Base-by-base conservation (phyloP, 345 rosid genomes). In the Salix udensis region DNA sequence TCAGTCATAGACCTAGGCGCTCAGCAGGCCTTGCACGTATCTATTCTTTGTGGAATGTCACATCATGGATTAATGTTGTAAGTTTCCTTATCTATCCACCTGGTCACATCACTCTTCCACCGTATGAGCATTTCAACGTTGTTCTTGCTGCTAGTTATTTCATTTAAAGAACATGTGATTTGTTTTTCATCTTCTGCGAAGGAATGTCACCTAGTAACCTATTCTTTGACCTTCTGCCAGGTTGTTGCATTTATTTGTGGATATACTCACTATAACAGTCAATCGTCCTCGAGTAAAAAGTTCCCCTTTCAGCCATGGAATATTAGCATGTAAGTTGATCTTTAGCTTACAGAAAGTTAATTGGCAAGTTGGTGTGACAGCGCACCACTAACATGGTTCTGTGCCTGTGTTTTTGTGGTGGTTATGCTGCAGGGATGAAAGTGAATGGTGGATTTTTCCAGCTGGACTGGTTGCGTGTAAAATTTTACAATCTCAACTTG, bases 391-490 rank as follows among this genome's bases (percentile, higher is more conserved):
- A 76, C 77, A 40, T 52, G 30, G 76, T 74, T 73, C 42, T 44
- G 34, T 9, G 37, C 58, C 18, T 21, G 21, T 66, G 58, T 80
- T 13, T 48, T 30, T 14, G 18, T n/a, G 67, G 73, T 70, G 36
- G 3, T 61, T 50, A 67, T 77, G 77, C 60, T 84, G 90, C 94
- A 96, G 99, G 97, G 98, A 95, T 81, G 99, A 96, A 80, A 92
- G 97, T 77, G 99, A 94, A 80, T 91, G 99, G 98, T 94, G 99
- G 99, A 87, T 96, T 76, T 94, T 96, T 80, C 99, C 99, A 24
- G 97, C 88, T 31, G 97, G 91, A 68, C 85, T 96, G 78, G 98
- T 96, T 67, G 70, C 91, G 37, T 96, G 97, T 86, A 96, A 96
- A 82, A 83, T 90, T 69, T 80, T 96, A 66, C 99, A 96, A 71